Base-by-base conservation (phyloP, 495 filamentous ascomycete species). In the Talaromyces adpressus region DNA sequence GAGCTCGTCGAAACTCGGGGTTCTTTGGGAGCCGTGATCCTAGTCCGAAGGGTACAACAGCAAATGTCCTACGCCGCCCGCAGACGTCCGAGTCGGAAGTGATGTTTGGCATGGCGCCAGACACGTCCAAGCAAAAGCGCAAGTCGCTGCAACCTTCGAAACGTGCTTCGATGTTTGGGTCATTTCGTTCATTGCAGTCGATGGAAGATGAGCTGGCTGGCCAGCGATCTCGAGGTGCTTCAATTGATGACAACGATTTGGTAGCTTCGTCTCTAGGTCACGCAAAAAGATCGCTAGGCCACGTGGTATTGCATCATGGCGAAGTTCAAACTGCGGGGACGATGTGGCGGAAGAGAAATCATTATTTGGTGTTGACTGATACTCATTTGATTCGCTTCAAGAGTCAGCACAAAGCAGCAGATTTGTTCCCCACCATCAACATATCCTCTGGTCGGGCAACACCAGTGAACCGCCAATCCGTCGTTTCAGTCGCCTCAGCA, bases 361-460 rank as follows among this genome's bases (percentile, higher is more conserved):
- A 95, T 65, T 97, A 91, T 66, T 77, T 97, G 32, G 94, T 97
- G n/a, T 81, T 97, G 39, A 97, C 93, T 9, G 87, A 93, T 54
- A 85, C 85, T 25, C 88, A 96, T 72, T 72, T 98, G 45, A 71
- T 96, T 63, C 87, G 91, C 53, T 91, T 92, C 74, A 95, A 91
- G 73, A 89, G 75, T 66, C 84, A 89, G 63, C 81, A 79, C 66
- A 87, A 87, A 68, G 88, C 89, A 61, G 82, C 88, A 52, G 90
- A 90, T 36, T 71, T 79, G 56, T 90, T 89, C 64, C 78, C 81
- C 16, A 80, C 74, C 7, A 82, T 87, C 36, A 75, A 77, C 5
- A 66, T 76, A 29, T 77, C 79, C 3, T 74, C 77, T 32, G 73
- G 72, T 14, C 74, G 78, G 32, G 62, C 72, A 41, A 73, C 68